A percentile compares a stretch with the other conserved stretches of the same genome.
These are phyloP conservation scores for Phtheirospermum japonicum DNA, from an alignment of 257 asterid genomes.

Conservation along the genomic window DNA sequence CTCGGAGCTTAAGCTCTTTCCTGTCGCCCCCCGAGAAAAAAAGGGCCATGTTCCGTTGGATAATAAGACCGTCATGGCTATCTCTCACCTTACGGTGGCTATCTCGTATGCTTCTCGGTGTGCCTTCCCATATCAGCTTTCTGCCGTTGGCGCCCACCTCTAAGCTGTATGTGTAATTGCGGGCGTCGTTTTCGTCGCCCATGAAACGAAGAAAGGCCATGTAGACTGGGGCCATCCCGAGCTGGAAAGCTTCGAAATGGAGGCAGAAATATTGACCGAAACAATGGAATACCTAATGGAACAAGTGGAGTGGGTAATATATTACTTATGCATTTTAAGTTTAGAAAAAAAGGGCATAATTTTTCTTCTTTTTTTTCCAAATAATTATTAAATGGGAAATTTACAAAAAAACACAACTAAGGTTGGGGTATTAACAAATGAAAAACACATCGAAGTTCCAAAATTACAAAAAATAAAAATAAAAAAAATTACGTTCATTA, in stretches of 20 bases:
- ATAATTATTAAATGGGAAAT: no score
- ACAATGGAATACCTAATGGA: conserved; percentile 40
- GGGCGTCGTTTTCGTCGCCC: conserved; percentile 43
- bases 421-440: background rate
- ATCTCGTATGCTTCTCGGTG: conserved; percentile 38
- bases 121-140: conserved; percentile 43
- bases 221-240: conserved; percentile 40
- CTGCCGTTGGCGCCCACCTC: conserved; percentile 44
- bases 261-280: conserved; percentile 43
- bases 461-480: background rate
- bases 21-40: conserved; percentile 39
- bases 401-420: background rate
- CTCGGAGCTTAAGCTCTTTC: conserved; percentile 36
- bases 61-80: conserved; percentile 40
- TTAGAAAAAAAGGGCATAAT: background rate
- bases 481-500: no score
- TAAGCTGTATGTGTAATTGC: conserved; percentile 39
- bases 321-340: background rate
- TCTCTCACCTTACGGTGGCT: conserved; percentile 45
- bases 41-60: conserved; percentile 40
- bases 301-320: background rate
- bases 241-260: conserved; percentile 41
- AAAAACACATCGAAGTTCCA: no score
- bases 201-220: conserved; percentile 45
- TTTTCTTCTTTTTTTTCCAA: no score